A percentile compares a stretch with the other conserved stretches of the same genome.
Conservation (phyloP, 2,329 filamentous ascomycete species). For the Fusarium nygamai region DNA sequence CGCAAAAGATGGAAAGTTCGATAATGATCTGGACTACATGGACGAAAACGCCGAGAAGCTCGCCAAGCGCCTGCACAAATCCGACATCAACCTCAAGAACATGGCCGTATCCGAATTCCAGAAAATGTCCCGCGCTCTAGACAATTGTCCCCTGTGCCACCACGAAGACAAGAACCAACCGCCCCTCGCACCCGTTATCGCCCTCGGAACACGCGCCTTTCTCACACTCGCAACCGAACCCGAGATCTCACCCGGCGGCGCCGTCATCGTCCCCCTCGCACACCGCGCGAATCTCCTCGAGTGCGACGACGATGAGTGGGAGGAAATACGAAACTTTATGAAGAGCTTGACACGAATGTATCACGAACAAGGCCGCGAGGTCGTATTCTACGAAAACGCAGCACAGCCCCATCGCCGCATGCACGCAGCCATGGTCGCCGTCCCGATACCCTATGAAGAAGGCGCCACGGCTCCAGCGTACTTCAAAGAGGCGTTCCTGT, state of each 20-base stretch:
- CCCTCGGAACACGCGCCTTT: conserved; percentile 85
- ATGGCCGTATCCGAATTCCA: conserved; percentile 89
- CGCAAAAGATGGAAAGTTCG: conserved; percentile 90
- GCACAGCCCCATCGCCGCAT: conserved; percentile 79
- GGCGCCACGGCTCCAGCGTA: conserved; percentile 93
- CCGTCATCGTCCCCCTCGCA: conserved; percentile 87
- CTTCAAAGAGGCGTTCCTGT: conserved; percentile 92
- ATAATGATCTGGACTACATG: conserved; percentile 94
- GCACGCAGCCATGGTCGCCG: conserved; percentile 86
- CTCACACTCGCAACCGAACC: conserved; percentile 91
- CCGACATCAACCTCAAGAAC: conserved; percentile 87
- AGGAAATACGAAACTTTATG: conserved; percentile 99
- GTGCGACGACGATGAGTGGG: conserved; percentile 99
- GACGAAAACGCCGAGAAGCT: conserved; percentile 95
- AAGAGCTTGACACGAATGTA: conserved; percentile 95
- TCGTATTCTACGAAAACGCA: conserved; percentile 98
- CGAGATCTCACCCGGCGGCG: conserved; percentile 83
- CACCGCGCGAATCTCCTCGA: conserved; percentile 93
- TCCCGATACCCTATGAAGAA: conserved; percentile 90
- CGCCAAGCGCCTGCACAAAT: conserved; percentile 86
- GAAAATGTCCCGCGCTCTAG: conserved; percentile 86
- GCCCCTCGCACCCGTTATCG: conserved; percentile 85
- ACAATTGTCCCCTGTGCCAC: conserved; percentile 89
- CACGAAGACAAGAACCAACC: conserved; percentile 82
- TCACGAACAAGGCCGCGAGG: conserved; percentile 89